Evolutionary conservation across 2,329 filamentous ascomycete genomes (phyloP).

Genomic region (Trichoderma asperellum): DNA sequence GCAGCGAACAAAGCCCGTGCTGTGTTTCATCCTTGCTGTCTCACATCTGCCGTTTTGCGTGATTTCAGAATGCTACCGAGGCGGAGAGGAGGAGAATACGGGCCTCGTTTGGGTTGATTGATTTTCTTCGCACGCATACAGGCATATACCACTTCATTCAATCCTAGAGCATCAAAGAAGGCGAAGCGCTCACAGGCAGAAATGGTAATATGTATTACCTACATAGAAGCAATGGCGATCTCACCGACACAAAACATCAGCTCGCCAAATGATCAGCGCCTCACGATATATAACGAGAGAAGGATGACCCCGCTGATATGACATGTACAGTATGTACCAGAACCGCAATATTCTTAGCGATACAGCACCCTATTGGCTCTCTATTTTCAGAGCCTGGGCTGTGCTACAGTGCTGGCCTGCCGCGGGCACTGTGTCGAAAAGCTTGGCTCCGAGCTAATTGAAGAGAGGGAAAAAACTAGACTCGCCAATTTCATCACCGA

Average conservation of each 20-base stretch:
- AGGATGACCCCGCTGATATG: background rate
- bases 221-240: background rate
- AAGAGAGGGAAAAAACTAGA: background rate
- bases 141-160: background rate
- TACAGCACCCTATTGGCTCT: background rate
- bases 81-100: background rate
- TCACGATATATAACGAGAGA: background rate
- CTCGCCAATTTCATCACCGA: constrained; percentile 1
- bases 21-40: constrained; percentile 6
- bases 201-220: background rate
- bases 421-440: constrained; percentile 25
- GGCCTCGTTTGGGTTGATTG: background rate
- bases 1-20: background rate
- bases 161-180: background rate
- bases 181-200: background rate
- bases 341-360: background rate
- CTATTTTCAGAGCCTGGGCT: background rate
- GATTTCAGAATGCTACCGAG: background rate
- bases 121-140: background rate
- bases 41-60: background rate
- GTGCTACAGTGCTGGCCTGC: background rate
- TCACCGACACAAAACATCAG: background rate
- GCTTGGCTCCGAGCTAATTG: constrained; percentile 25
- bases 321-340: background rate
- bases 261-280: background rate